Evolutionary conservation across 495 filamentous ascomycete species (phyloP).

Genomic region (Hyaloscypha finlandica): DNA sequence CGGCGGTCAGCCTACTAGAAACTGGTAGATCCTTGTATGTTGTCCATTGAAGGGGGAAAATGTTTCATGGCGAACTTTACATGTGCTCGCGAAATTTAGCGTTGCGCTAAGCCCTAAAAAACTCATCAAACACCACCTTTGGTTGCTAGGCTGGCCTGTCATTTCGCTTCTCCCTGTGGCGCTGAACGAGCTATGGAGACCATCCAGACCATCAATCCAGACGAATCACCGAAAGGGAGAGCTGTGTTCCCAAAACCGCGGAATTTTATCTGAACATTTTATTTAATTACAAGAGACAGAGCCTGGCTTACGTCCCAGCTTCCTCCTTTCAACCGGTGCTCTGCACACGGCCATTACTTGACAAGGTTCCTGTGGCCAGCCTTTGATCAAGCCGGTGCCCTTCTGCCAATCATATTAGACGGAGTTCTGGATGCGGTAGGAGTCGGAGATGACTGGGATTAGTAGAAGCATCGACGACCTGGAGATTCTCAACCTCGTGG

Average conservation of each 20-base stretch:
- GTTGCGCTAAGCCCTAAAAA: neutral
- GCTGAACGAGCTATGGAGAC: neutral
- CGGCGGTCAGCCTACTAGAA: neutral
- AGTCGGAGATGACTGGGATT: slow-evolving; percentile 47
- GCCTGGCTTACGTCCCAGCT: too few species aligned
- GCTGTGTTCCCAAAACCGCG: too few species aligned
- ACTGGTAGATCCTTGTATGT: neutral
- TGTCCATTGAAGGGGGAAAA: neutral
- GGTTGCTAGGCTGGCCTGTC: neutral
- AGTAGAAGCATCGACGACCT: slow-evolving; percentile 52
- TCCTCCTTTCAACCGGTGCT: too few species aligned
- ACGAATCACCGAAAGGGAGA: too few species aligned
- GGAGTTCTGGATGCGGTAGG: slow-evolving; percentile 47
- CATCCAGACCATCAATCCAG: too few species aligned
- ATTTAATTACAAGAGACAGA: too few species aligned
- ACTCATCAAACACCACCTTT: neutral
- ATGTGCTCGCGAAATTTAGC: neutral
- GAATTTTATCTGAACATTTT: too few species aligned
- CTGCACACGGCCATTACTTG: neutral
- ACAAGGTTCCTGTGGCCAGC: slow-evolving; percentile 40
- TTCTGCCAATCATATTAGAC: slow-evolving; percentile 61
- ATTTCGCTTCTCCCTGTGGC: neutral
- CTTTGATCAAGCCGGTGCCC: slow-evolving; percentile 49
- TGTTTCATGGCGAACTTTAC: neutral
- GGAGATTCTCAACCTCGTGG: slow-evolving; percentile 51